Base-by-base conservation (phyloP, 306 rosid species). In the Lathyrus oleraceus region DNA sequence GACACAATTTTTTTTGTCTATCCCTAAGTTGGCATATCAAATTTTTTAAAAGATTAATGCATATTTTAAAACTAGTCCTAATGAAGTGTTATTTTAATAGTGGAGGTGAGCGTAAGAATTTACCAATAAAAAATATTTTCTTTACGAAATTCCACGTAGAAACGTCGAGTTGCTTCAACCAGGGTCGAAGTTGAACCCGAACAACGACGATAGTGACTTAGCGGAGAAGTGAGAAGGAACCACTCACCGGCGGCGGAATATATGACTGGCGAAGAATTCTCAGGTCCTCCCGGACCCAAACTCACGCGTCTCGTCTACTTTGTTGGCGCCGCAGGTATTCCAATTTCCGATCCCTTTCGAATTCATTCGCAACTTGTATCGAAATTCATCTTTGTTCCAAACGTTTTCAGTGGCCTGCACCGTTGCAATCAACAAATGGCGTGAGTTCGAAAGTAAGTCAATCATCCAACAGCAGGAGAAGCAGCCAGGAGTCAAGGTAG, bases 251-350 rank as follows among this genome's bases (percentile, higher is more conserved):
- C 75, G 43, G 56, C 56, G 15, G 28, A 66, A 66, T 58, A 49
- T 19, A 88, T 93, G 98, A 81, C 81, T 44, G 90, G 96, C 53
- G 98, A 93, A 80, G 97, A 88, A 82, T 25, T 67, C 2, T 57
- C 86, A 0, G 97, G 98, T 8, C 98, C 98, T n/a, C 76, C 96
- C 5, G 96, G 92, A 30, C 97, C 97, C n/a, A 94, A 94, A 84
- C 51, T 85, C 66, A 49, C 71, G 39, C 96, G 92, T 52, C 71
- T 90, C 10, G 65, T 90, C 35, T 90, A 54, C 65, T 88, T 90
- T 76, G 72, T 85, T 75, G 95, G 97, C 59, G 97, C 95, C 23
- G 98, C 72, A 83, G 86, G 98, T 93, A 85, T 67, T 73, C 78
- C 61, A 49, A n/a, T 68, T 64, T 45, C 74, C 63, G 39, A 35